Base-by-base conservation (phyloP, 768 basidiomycete genomes). In the Grammothele lineata region DNA sequence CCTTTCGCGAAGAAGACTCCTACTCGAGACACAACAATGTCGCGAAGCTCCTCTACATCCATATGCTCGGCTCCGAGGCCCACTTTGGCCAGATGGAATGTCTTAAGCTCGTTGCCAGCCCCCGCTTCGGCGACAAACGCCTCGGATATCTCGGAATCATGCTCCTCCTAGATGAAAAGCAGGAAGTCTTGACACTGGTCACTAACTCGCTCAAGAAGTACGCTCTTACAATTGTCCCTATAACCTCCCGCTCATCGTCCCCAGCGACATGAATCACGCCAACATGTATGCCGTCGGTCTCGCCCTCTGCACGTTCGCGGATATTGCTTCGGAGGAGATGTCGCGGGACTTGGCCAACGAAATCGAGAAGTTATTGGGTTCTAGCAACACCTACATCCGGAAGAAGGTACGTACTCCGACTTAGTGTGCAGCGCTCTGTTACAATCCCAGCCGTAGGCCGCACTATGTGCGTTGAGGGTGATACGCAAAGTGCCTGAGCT, bases 51-150 rank as follows among this genome's bases (percentile, higher is more conserved):
- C 82, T 99, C 50, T 98, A 99, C 71, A 96, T 96, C 70, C 91
- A 95, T 65, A 97, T 99, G 93, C 84, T 96, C 32, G 96, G 96
- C 46, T 97, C 94, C 37, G 92, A 93, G 8, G 96, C 96, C 24
- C 96, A 99, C 66, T 99, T 97, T 63, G 96, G 95, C 43, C 96
- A 99, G 75, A 97, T 99, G 65, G 92, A 95, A 73, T 94, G 92
- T 68, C 72, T 93, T 57, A 93, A 92, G 64, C 83, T 93, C 37
- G 93, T 96, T 32, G 93, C 93, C 25, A 92, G 92, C 61, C 92
- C 93, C 14, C 78, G 94, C 38, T 99, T 98, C 69, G 79, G 87
- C 34, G 96, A 99, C 73, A 99, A 99, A 70, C 78, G 94, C 19
- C 72, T 98, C 14, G 96, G 96, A 0, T 99, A 98, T 60, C 72